These are phyloP conservation scores for Rhodosporidiobolus sp. DNA, from an alignment of 768 basidiomycete species.

Conservation along the genomic window DNA sequence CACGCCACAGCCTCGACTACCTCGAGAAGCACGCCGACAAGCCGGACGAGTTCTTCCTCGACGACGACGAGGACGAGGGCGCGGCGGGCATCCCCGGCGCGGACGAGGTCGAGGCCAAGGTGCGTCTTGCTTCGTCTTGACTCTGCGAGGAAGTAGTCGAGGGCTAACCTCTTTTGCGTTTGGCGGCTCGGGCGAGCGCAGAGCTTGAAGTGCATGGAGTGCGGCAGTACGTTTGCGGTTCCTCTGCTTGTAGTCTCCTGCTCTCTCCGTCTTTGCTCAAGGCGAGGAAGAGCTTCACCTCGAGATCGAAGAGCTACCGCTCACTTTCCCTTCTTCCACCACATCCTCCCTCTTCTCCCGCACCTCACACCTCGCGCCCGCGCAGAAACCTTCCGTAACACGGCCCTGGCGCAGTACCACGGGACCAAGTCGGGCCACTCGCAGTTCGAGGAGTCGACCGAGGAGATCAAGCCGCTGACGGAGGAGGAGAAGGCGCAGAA, in stretches of 20 bases:
- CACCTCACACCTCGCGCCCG: background rate
- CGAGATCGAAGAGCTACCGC: too few species aligned
- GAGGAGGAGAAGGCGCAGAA: constrained; percentile 87
- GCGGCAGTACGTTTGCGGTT: constrained; percentile 34
- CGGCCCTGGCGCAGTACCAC: constrained; percentile 59
- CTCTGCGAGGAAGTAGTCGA: background rate
- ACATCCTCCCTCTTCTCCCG: background rate
- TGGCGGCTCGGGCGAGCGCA: background rate
- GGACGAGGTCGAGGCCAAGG: constrained; percentile 48
- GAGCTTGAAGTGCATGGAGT: constrained; percentile 40
- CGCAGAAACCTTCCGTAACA: constrained; percentile 73
- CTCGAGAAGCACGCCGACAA: constrained; percentile 27
- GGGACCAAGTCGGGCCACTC: constrained; percentile 75
- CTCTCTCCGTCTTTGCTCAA: background rate
- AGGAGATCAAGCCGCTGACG: constrained; percentile 94
- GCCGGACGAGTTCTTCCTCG: constrained; percentile 7
- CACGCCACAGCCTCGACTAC: constrained; percentile 49
- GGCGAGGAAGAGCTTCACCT: background rate
- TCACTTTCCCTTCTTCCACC: background rate
- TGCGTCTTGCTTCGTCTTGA: constrained; percentile 20
- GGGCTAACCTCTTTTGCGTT: too few species aligned
- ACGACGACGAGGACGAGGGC: constrained; percentile 17
- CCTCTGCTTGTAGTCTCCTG: background rate
- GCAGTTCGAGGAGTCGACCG: constrained; percentile 90
- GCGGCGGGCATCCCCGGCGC: constrained; percentile 53